Base-by-base conservation (phyloP, 2,329 filamentous ascomycete genomes). In the Xylariaceae sp. region DNA sequence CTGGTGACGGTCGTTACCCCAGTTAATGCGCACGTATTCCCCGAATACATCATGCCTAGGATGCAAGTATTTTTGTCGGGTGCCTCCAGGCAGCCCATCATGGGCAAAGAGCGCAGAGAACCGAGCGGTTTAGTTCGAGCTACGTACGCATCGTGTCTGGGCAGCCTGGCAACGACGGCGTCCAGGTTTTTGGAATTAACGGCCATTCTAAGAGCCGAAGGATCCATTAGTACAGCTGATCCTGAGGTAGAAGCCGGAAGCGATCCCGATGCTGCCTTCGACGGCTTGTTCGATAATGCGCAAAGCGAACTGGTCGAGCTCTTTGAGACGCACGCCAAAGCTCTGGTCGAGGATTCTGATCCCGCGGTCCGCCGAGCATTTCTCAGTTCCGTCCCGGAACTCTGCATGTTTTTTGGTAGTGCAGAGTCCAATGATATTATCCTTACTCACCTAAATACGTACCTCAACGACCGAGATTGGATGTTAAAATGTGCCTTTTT, bases 401-500 rank as follows among this genome's bases (percentile, higher is more conserved):
- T 99, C 1, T 99, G 95, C 70, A 86, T 97, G 63, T 98, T 99
- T 73, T 98, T 99, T 64, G 92, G 91, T 2, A 93, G 90, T 58
- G 83, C 88, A n/a, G 89, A 92, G 68, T 89, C 93, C 1, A 97
- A 96, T 71, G 95, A 99, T 69, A 91, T 99, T n/a, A 87, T 99
- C 16, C 78, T 99, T 20, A 96, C 92, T 29, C 95, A 99, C 75
- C 79, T 99, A 23, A 98, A 98, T 69, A 99, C 95, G 0, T 99
- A 99, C 67, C 77, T 99, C 7, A 99, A 99, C 64, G 95, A 98
- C 67, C 86, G 89, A 42, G 93, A 99, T 71, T 99, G 95, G 95
- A 91, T 91, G 71, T 77, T 99, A 29, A 97, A 96, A 72, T 97
- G 92, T 67, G 92, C 93, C 2, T 98, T 98, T 70, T 97, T 99